Evolutionary conservation across 2,329 filamentous ascomycete genomes (phyloP), one percentile per base, ranked within the genome.

Genomic region (Plectosphaerella cucumerina): DNA sequence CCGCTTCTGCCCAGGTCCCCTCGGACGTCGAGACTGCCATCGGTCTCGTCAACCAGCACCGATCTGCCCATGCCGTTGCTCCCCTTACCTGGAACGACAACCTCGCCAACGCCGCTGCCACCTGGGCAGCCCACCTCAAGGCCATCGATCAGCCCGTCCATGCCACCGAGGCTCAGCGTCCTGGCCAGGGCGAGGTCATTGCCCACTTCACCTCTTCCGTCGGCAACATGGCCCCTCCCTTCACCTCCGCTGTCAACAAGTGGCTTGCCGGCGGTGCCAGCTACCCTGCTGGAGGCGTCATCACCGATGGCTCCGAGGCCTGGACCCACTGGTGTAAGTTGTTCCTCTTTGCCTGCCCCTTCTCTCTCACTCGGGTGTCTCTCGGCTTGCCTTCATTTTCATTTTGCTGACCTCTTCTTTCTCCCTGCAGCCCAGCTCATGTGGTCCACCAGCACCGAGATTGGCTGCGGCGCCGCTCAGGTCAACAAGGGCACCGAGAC

Each of bases 321-420:
- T 69, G 66, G 66, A 60, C 68, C 21, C 67, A 70, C 39, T 69
- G 65, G 65, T 65, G 67, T 69, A 62, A 53, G 62, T 57, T 10
- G 33, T 21, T 14, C 4, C 41, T 21, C 12, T 17, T 34, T 20
- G 5, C 18, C 22, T 3, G 14, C 15, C 8, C 18, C 31, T 17
- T 47, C 44, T 18, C 5, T 3, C 34, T 2, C 5, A 26, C 22
- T 31, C n/a, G 22, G 3, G 26, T 31, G 17, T 11, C 26, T 31
- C 26, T 31, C 8, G 26, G 9, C 26, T 31, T 31, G 9, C 12
- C 6, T 31, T 31, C 26, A 31, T 31, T 8, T 31, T 8, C 26
- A 31, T 31, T 31, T 31, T 48, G 44, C 39, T 47, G 34, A 15
- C 15, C 2, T n/a, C n/a, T n/a, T n/a, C n/a, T 17, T 21, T 22